Conservation (phyloP, 2,329 filamentous ascomycete genomes). For the Apiospora malaysiana region DNA sequence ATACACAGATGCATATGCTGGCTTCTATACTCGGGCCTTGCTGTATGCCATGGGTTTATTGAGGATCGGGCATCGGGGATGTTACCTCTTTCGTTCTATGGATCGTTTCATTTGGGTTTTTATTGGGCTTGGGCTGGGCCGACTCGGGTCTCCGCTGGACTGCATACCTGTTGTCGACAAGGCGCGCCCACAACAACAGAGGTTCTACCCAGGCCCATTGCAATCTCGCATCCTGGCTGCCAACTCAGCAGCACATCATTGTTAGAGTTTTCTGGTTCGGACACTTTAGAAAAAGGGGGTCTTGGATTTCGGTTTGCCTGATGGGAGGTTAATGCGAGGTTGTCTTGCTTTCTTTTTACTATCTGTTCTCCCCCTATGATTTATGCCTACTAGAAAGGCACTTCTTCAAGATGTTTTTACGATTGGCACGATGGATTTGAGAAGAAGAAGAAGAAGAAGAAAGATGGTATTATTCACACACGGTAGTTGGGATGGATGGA, state of each 20-base stretch:
- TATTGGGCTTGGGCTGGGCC: not conserved
- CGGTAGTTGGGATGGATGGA: slow-evolving; percentile 1
- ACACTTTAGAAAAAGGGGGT: slow-evolving; percentile 11
- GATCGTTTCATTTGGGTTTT: not conserved
- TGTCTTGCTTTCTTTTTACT: slow-evolving; percentile 11
- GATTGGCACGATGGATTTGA: slow-evolving; percentile 35
- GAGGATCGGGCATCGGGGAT: not conserved
- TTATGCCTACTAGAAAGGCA: slow-evolving; percentile 28
- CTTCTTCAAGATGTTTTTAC: slow-evolving; percentile 30
- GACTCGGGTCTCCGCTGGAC: not conserved
- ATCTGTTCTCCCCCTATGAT: slow-evolving; percentile 14
- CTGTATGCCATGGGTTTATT: not conserved
- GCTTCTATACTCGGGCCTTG: not conserved
- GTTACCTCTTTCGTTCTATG: not conserved
- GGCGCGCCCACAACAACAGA: not conserved
- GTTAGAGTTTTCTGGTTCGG: slow-evolving; percentile 18
- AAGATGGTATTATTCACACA: slow-evolving; percentile 1
- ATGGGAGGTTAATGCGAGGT: slow-evolving; percentile 10
- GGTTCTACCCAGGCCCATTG: not conserved
- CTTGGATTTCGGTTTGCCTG: not conserved
- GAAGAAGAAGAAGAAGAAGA: slow-evolving; percentile 17
- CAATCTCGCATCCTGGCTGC: not conserved
- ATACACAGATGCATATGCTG: not conserved
- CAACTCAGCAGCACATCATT: not conserved
- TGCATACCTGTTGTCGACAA: not conserved